These are phyloP conservation scores for Colletotrichum orchidophilum DNA, from an alignment of 2,329 filamentous ascomycete genomes.

Conservation along the genomic window DNA sequence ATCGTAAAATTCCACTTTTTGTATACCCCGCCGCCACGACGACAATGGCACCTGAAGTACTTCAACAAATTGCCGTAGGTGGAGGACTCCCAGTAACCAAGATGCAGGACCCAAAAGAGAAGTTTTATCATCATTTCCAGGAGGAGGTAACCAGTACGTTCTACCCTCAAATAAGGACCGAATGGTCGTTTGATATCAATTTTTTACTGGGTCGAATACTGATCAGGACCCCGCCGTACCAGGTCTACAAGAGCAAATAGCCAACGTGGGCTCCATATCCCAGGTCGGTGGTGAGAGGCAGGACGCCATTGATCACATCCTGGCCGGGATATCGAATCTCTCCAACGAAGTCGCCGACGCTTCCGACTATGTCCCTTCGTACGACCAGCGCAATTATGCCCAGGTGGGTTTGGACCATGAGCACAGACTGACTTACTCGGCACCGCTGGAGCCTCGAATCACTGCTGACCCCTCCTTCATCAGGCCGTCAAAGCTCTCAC, in stretches of 20 bases:
- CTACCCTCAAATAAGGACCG: background rate
- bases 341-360: constrained; percentile 88
- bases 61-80: constrained; percentile 25
- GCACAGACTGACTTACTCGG: background rate
- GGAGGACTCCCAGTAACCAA: constrained; percentile 37
- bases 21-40: background rate
- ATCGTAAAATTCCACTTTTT: background rate
- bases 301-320: constrained; percentile 82
- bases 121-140: constrained; percentile 87
- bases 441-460: background rate
- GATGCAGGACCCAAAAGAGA: constrained; percentile 71
- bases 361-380: constrained; percentile 82
- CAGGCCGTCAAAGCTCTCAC: constrained; percentile 83
- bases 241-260: constrained; percentile 69
- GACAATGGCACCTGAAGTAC: constrained; percentile 35
- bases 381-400: constrained; percentile 88
- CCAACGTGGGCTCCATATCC: constrained; percentile 55
- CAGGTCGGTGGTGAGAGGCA: constrained; percentile 76
- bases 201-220: background rate
- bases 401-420: constrained; percentile 63
- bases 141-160: constrained; percentile 74
- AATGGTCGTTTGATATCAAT: background rate
- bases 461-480: background rate
- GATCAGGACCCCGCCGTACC: background rate
- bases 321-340: constrained; percentile 81